Conservation (phyloP, 441 rosid species). For the Hura crepitans region DNA sequence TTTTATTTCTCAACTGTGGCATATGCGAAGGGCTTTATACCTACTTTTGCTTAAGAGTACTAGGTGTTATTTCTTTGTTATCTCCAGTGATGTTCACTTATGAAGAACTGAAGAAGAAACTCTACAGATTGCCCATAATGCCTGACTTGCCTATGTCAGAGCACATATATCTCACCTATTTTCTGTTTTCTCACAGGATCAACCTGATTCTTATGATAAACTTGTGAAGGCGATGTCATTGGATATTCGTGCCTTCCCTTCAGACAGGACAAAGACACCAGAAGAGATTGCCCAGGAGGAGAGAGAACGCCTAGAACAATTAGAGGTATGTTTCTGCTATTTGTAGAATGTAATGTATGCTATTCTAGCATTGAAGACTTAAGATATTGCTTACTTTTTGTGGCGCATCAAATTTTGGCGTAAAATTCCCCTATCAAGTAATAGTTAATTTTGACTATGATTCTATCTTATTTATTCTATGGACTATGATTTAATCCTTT, state of each 20-base stretch:
- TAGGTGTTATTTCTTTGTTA: neutral
- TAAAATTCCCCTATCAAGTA: too few relatives aligned
- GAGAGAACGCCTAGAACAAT: slow-evolving; percentile 60
- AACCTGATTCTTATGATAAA: slow-evolving; percentile 55
- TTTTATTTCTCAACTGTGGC: neutral
- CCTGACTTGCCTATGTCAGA: neutral
- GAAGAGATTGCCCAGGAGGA: slow-evolving; percentile 93
- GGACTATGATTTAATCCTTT: neutral
- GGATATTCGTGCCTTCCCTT: slow-evolving; percentile 73
- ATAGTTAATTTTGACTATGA: neutral
- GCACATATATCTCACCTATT: neutral
- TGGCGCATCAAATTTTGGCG: neutral
- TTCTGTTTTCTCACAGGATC: slow-evolving; percentile 32
- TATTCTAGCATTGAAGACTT: neutral
- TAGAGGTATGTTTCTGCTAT: slow-evolving; percentile 55
- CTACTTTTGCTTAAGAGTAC: neutral
- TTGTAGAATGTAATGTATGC: neutral
- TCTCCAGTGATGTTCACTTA: neutral
- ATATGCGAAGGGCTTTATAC: slow-evolving; percentile 5
- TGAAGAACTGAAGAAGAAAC: slow-evolving; percentile 6
- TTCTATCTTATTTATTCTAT: neutral
- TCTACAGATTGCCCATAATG: neutral
- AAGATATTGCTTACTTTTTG: neutral
- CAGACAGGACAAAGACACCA: slow-evolving; percentile 79
- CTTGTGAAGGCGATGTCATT: slow-evolving; percentile 51